Percentiles rank a stretch among this genome's conserved stretches.
phyloP scores from a whole-genome alignment of 441 rosid genomes.

The Manihot esculenta region DNA sequence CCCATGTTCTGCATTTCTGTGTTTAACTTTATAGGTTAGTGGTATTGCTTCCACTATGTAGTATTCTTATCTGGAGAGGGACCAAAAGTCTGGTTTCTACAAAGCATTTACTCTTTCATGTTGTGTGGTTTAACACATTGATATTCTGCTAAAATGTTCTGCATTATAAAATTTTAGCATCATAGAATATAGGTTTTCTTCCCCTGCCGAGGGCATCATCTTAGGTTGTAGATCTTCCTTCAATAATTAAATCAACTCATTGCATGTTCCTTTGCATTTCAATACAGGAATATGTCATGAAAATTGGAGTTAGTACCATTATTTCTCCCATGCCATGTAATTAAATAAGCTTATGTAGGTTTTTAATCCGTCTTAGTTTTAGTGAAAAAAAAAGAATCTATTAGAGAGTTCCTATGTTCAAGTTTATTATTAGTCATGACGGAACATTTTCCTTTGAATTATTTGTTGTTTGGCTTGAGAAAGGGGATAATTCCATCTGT shows the following conservation, averaged over 20 bases:
- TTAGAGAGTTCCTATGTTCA: too few species aligned
- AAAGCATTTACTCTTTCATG: too few species aligned
- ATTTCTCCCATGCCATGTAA: background rate
- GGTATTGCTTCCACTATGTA: background rate
- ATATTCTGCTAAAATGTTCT: background rate
- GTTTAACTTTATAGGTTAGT: background rate
- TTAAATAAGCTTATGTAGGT: background rate
- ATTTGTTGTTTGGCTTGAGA: too few species aligned
- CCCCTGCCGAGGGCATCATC: background rate
- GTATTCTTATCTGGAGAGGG: too few species aligned
- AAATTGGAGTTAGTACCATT: background rate
- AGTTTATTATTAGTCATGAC: too few species aligned
- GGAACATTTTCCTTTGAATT: too few species aligned
- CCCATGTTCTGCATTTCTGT: background rate
- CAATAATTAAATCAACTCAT: background rate
- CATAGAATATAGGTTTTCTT: background rate
- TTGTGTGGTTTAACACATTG: too few species aligned
- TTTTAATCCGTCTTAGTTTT: too few species aligned
- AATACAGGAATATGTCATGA: background rate
- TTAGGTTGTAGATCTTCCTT: background rate
- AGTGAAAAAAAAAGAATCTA: too few species aligned
- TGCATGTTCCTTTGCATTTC: background rate
- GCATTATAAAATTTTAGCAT: background rate
- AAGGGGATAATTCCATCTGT: too few species aligned
- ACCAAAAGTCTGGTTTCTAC: background rate